A percentile compares a stretch with the other conserved stretches of the same genome.
These are phyloP conservation scores for Magnusiomyces fungicola DNA, from an alignment of 1,139 yeast species.

Conservation along the genomic window DNA sequence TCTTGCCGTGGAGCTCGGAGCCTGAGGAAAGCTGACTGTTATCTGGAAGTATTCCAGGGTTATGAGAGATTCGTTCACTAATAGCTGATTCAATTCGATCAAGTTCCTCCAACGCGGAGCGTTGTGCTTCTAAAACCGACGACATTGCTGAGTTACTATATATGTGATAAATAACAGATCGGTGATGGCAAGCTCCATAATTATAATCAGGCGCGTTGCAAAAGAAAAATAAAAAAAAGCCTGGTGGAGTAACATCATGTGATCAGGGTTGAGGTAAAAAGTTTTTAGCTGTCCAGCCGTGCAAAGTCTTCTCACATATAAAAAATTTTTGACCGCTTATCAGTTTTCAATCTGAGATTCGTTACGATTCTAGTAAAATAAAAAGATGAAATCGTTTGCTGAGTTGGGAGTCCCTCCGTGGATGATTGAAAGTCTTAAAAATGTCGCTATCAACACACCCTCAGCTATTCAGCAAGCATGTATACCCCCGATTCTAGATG, in stretches of 20 bases:
- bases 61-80: conserved; percentile 41
- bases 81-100: conserved; percentile 52
- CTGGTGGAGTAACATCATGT: too few relatives aligned
- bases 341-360: too few relatives aligned
- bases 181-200: too few relatives aligned
- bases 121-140: conserved; percentile 31
- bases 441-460: conserved; percentile 79
- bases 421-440: conserved; percentile 70
- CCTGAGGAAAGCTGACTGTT: conserved; percentile 19
- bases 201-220: too few relatives aligned
- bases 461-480: conserved; percentile 84
- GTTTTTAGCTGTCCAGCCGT: too few relatives aligned
- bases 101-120: conserved; percentile 43
- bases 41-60: conserved; percentile 42
- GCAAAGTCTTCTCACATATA: too few relatives aligned
- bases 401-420: conserved; percentile 75
- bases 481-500: conserved; percentile 76
- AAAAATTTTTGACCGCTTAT: too few relatives aligned
- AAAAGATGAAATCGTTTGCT: conserved; percentile 38
- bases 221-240: too few relatives aligned
- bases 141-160: too few relatives aligned
- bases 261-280: too few relatives aligned
- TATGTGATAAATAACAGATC: too few relatives aligned
- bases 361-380: too few relatives aligned
- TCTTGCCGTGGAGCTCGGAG: conserved; percentile 28